These are phyloP conservation scores for Fonsecaea monophora DNA, from an alignment of 2,329 filamentous ascomycete species.

Conservation along the genomic window DNA sequence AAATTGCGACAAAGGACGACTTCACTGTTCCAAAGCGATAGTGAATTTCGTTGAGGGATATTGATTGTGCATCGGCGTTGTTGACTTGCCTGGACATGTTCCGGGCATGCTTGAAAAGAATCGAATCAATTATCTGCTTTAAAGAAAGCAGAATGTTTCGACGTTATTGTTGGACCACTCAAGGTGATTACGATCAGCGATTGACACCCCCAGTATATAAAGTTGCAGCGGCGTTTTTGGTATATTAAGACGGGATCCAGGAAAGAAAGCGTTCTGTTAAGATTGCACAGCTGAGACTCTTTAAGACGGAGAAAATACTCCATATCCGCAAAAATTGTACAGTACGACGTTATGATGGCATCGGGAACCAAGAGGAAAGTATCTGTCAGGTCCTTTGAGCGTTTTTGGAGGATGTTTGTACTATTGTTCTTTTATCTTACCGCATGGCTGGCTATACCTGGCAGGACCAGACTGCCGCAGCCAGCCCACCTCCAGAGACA, in stretches of 20 bases:
- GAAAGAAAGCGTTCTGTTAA: neutral
- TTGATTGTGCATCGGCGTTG: neutral
- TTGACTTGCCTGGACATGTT: neutral
- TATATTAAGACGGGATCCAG: neutral
- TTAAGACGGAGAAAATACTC: neutral
- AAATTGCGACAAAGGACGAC: constrained; percentile 21
- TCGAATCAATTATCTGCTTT: neutral
- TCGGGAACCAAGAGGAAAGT: neutral
- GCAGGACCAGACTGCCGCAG: constrained; percentile 1
- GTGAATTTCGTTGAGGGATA: neutral
- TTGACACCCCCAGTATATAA: neutral
- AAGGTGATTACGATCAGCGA: neutral
- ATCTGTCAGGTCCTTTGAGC: neutral
- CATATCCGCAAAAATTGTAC: neutral
- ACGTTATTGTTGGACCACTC: neutral
- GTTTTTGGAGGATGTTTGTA: neutral
- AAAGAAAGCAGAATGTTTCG: neutral
- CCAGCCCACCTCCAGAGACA: neutral
- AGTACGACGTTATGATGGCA: neutral
- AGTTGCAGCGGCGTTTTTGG: neutral
- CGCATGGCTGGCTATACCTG: neutral
- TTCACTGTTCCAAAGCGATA: constrained; percentile 30
- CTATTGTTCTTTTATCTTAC: neutral
- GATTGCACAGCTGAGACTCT: neutral
- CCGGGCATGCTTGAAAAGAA: neutral